These are phyloP conservation scores for Hanseniaspora pseudoguilliermondii DNA, from an alignment of 805 yeast species.

Conservation along the genomic window DNA sequence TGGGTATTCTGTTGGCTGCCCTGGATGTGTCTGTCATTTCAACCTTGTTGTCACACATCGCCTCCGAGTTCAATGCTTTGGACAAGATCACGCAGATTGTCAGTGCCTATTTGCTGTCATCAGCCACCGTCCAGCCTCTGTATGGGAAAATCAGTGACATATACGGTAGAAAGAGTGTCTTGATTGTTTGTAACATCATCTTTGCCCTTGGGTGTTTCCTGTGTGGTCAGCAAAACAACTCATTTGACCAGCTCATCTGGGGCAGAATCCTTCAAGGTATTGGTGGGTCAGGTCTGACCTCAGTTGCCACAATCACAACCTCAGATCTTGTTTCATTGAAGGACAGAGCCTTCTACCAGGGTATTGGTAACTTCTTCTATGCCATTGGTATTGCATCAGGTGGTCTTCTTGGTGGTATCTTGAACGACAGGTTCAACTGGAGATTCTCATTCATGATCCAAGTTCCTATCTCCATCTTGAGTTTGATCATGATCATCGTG, in stretches of 20 bases:
- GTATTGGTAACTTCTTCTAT: constrained; percentile 61
- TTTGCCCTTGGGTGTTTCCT: constrained; percentile 47
- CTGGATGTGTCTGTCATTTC: constrained; percentile 58
- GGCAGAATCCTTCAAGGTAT: constrained; percentile 66
- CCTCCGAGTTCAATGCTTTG: constrained; percentile 54
- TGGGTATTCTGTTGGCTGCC: constrained; percentile 47
- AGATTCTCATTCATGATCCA: constrained; percentile 45
- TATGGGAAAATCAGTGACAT: constrained; percentile 62
- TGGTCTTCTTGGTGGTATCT: constrained; percentile 50
- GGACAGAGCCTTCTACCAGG: constrained; percentile 72
- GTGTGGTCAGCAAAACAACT: constrained; percentile 38
- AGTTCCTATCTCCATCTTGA: constrained; percentile 38
- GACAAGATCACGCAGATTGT: constrained; percentile 63
- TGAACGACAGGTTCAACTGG: constrained; percentile 53
- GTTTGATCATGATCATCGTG: constrained; percentile 36
- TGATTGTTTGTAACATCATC: constrained; percentile 39
- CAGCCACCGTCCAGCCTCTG: constrained; percentile 62
- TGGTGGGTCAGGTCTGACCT: constrained; percentile 81
- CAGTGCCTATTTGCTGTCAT: constrained; percentile 52
- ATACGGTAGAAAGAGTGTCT: constrained; percentile 48
- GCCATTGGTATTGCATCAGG: constrained; percentile 69
- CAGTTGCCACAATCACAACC: constrained; percentile 60
- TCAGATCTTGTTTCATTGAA: constrained; percentile 68
- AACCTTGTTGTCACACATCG: constrained; percentile 50
- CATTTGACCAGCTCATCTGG: constrained; percentile 36